Evolutionary conservation across 208 protist genomes (phyloP).

Genomic region (Herpetomonas samuelpessoai): DNA sequence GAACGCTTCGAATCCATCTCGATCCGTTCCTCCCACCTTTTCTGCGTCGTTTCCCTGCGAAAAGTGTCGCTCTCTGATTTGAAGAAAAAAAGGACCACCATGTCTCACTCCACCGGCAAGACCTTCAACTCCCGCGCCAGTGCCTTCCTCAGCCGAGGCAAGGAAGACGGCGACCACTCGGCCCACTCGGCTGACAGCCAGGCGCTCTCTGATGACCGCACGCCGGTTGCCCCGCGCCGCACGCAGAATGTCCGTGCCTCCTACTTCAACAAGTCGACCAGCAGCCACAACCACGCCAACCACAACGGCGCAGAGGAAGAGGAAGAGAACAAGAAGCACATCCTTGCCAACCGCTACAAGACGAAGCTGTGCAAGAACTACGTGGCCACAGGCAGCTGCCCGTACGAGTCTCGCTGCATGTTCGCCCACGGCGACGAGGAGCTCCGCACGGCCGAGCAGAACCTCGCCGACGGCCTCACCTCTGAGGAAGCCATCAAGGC

Average conservation of each 20-base stretch:
- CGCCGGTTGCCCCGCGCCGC: not conserved
- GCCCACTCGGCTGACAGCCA: not conserved
- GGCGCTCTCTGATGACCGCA: not conserved
- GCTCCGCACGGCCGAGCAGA: conserved; percentile 59
- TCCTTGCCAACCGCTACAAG: conserved; percentile 46
- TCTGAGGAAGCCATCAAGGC: conserved; percentile 62
- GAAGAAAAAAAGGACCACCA: no score
- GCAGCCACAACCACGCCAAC: not conserved
- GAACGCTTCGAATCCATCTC: no score
- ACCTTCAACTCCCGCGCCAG: no score
- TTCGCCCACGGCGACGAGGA: conserved; percentile 77
- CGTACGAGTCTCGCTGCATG: conserved; percentile 69
- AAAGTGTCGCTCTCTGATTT: no score
- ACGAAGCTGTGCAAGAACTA: conserved; percentile 78
- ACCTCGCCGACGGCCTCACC: conserved; percentile 60
- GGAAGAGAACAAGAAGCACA: conserved; percentile 8
- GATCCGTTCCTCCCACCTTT: no score
- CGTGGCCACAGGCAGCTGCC: conserved; percentile 42
- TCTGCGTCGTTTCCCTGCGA: no score
- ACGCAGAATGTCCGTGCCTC: not conserved
- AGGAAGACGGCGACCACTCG: not conserved
- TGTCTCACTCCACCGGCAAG: no score
- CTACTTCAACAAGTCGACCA: not conserved
- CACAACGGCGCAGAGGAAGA: not conserved
- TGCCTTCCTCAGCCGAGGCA: no score